Evolutionary conservation across 805 yeast genomes (phyloP).

Genomic region (Nakazawaea molendinolei): DNA sequence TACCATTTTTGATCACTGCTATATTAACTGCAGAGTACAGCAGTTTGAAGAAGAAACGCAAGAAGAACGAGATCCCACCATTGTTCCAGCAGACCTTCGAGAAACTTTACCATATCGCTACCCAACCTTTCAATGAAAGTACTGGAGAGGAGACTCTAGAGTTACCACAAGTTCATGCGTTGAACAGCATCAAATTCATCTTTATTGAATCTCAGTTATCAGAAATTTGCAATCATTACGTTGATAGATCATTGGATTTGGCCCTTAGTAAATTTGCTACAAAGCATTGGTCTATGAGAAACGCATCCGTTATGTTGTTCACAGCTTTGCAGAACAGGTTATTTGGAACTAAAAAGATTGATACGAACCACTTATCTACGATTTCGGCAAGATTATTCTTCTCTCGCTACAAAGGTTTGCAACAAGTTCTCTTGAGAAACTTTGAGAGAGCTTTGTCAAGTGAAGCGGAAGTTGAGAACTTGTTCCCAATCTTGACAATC

Average conservation of each 20-base stretch:
- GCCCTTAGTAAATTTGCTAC: slow-evolving; percentile 60
- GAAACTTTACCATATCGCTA: slow-evolving; percentile 48
- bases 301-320: slow-evolving; percentile 90
- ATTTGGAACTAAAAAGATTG: slow-evolving; percentile 53
- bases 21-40: slow-evolving; percentile 48
- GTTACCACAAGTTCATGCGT: slow-evolving; percentile 90
- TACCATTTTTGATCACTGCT: slow-evolving; percentile 75
- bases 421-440: slow-evolving; percentile 38
- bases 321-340: slow-evolving; percentile 75
- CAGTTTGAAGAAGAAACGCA: neutral
- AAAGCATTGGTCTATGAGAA: slow-evolving; percentile 77
- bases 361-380: slow-evolving; percentile 29
- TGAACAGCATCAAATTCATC: slow-evolving; percentile 73
- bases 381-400: slow-evolving; percentile 66
- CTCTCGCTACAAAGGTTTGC: slow-evolving; percentile 49
- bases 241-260: slow-evolving; percentile 52
- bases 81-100: slow-evolving; percentile 45
- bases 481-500: slow-evolving; percentile 72
- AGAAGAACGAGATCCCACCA: slow-evolving; percentile 15
- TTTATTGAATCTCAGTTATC: slow-evolving; percentile 69
- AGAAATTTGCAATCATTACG: slow-evolving; percentile 38
- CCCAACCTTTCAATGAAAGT: slow-evolving; percentile 35
- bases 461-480: slow-evolving; percentile 41
- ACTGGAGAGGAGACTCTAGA: slow-evolving; percentile 53
- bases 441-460: slow-evolving; percentile 27